Conservation (phyloP, 179 eudicot genomes). For the Silene vulgaris region DNA sequence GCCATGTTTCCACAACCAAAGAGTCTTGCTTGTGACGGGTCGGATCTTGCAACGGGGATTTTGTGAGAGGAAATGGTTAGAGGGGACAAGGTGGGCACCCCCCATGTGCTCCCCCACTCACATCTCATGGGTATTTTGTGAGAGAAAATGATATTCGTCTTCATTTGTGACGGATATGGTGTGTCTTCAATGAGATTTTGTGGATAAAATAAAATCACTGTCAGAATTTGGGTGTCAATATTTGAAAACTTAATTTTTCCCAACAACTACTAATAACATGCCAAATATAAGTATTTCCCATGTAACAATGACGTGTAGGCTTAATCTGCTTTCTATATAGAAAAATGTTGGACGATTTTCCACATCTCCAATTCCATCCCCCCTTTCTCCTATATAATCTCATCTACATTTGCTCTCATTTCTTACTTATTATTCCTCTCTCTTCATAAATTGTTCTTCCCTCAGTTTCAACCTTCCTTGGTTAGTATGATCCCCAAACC, state of each 20-base stretch:
- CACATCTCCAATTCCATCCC: background rate
- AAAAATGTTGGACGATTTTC: constrained; percentile 1
- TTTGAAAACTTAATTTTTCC: background rate
- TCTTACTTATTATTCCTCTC: background rate
- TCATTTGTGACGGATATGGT: too few relatives aligned
- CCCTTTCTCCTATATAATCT: background rate
- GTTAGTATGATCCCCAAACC: constrained; percentile 2
- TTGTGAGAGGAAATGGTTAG: too few relatives aligned
- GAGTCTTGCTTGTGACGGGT: too few relatives aligned
- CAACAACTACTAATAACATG: background rate
- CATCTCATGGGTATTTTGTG: too few relatives aligned
- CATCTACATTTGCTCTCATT: background rate
- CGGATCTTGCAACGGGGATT: too few relatives aligned
- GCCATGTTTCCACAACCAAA: too few relatives aligned
- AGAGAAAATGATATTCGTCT: too few relatives aligned
- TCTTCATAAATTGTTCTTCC: background rate
- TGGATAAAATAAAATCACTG: too few relatives aligned
- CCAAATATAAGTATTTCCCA: background rate
- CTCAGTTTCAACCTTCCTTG: background rate
- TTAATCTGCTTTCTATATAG: background rate
- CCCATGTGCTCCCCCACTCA: too few relatives aligned
- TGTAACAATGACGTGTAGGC: background rate
- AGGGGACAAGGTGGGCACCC: too few relatives aligned
- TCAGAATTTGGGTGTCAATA: too few relatives aligned
- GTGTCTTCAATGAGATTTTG: too few relatives aligned